Evolutionary conservation across 2,329 filamentous ascomycete genomes (phyloP), one percentile per base, ranked within the genome.

Genomic region (Trichoderma citrinoviride): DNA sequence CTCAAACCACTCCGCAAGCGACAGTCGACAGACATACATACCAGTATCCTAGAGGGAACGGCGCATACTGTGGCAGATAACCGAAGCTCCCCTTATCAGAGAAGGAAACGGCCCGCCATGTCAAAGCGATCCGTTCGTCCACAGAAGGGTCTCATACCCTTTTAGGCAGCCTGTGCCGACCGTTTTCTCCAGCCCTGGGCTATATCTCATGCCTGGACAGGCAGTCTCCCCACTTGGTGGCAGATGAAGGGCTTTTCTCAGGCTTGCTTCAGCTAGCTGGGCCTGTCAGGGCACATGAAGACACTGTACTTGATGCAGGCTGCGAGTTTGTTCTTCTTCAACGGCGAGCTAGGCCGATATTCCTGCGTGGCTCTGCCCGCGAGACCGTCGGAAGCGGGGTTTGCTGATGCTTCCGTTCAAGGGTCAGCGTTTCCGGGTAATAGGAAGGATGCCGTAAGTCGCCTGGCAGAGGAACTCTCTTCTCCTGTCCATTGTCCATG

Each of bases 131-230:
- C 29, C 33, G 46, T 61, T 50, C 46, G 12, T 27, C 29, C 49
- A 47, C 21, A 49, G 33, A 52, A 43, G 41, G 23, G 29, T 44
- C 19, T 53, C 53, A 61, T 53, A 44, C 58, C 58, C 47, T 52
- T 61, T 61, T 61, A 53, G 58, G 58, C 47, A 61, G 33, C 58
- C 58, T 43, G 6, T 53, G 8, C 58, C 58, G 58, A 61, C 46
- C 58, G 58, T 52, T 61, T 61, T 61, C 58, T 61, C 25, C 37
- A 61, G 58, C 58, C 44, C 56, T 21, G 44, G 29, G 25, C 29
- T 33, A 15, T 25, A 37, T n/a, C 21, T 52, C 25, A 21, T 29
- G 40, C 58, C 47, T 43, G 50, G 29, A 23, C 49, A 33, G 19
- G 49, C n/a, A 33, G n/a, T 27, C 46, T 61, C 47, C 58, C 58